Evolutionary conservation across 345 rosid species (phyloP).

Genomic region (Gossypium turneri): DNA sequence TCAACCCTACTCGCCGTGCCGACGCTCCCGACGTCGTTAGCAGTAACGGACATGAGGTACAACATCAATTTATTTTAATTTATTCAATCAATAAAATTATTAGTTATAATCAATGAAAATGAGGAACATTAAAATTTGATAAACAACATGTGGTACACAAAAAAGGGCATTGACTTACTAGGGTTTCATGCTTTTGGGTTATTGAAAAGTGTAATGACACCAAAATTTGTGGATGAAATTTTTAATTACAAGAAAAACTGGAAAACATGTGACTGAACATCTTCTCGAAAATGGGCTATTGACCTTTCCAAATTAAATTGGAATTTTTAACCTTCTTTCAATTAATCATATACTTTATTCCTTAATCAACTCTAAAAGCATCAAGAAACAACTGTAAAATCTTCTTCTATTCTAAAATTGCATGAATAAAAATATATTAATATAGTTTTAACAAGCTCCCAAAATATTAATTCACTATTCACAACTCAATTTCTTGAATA

Average conservation of each 20-base stretch:
- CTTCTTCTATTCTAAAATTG: too few relatives aligned
- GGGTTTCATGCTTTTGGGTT: background rate
- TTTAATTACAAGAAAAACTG: background rate
- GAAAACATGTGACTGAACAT: background rate
- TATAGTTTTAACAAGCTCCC: background rate
- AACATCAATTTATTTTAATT: slow-evolving; percentile 14
- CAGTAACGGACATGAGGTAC: slow-evolving; percentile 78
- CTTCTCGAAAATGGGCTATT: background rate
- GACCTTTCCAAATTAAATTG: background rate
- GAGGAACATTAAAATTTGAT: background rate
- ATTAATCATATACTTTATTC: too few relatives aligned
- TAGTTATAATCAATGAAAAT: background rate
- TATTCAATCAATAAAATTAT: background rate
- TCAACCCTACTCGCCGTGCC: slow-evolving; percentile 31
- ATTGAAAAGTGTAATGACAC: background rate
- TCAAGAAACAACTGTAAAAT: too few relatives aligned
- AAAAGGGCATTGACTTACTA: background rate
- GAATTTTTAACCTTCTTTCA: too few relatives aligned
- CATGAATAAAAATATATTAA: too few relatives aligned
- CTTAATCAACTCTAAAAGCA: too few relatives aligned
- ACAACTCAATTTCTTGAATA: background rate
- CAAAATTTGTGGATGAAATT: background rate
- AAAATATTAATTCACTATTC: background rate
- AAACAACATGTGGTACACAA: background rate
- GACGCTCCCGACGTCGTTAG: slow-evolving; percentile 79